Conservation (phyloP, 1,139 yeast genomes). For the Candida dubliniensis region DNA sequence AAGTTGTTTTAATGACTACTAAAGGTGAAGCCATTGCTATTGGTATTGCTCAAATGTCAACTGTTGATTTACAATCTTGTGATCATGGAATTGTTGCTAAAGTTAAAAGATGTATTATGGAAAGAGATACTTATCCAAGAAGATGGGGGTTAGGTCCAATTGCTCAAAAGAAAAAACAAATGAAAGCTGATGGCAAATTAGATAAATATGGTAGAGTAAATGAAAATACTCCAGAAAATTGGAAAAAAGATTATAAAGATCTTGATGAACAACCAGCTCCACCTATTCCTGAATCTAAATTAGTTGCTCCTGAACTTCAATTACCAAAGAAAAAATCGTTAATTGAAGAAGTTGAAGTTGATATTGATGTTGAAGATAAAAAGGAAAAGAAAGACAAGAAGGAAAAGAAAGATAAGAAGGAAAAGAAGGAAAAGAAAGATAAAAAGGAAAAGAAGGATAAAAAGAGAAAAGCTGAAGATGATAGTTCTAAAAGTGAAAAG, state of each 20-base stretch:
- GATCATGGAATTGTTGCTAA: conserved; percentile 99
- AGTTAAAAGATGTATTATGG: conserved; percentile 99
- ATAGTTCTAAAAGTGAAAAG: conserved; percentile 51
- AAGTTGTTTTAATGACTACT: conserved; percentile 96
- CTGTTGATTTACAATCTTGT: conserved; percentile 93
- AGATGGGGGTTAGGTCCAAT: conserved; percentile 99
- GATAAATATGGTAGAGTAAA: conserved; percentile 93
- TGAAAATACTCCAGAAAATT: conserved; percentile 88
- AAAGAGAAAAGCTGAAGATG: conserved; percentile 58
- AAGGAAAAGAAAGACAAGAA: conserved; percentile 39
- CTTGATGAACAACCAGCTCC: conserved; percentile 67
- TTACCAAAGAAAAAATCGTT: conserved; percentile 46
- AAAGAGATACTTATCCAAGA: conserved; percentile 98
- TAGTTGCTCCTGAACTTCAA: conserved; percentile 52
- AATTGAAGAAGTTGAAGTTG: conserved; percentile 31
- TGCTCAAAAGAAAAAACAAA: conserved; percentile 97
- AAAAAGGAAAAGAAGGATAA: conserved; percentile 46
- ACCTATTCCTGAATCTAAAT: conserved; percentile 47
- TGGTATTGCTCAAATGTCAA: conserved; percentile 98
- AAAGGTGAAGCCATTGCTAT: conserved; percentile 99
- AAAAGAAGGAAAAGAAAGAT: conserved; percentile 60
- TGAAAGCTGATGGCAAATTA: conserved; percentile 95
- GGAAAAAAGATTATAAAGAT: conserved; percentile 88
- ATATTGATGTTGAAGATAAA: conserved; percentile 19
- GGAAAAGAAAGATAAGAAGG: conserved; percentile 68